Conservation (phyloP, 306 rosid species). For the Hylodesmum podocarpum region DNA sequence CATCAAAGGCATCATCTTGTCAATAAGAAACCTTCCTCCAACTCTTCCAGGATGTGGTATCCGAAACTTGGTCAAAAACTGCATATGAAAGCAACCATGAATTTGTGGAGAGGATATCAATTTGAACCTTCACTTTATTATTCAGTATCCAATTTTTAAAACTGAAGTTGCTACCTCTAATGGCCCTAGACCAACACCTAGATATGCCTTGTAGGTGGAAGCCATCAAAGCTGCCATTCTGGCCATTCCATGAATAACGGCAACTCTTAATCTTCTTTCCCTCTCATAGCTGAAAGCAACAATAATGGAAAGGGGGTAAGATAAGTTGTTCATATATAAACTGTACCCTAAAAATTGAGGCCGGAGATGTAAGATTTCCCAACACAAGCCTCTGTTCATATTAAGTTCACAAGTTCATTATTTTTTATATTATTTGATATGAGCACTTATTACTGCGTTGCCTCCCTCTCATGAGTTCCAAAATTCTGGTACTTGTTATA, state of each 20-base stretch:
- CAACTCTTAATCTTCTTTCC: constrained; percentile 76
- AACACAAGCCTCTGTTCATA: background rate
- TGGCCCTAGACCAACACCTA: constrained; percentile 96
- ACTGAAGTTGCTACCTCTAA: constrained; percentile 57
- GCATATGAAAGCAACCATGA: constrained; percentile 28
- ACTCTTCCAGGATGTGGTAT: constrained; percentile 97
- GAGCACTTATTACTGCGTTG: background rate
- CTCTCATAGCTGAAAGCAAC: constrained; percentile 63
- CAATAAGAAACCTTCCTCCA: constrained; percentile 85
- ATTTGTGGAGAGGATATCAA: background rate
- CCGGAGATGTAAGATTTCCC: background rate
- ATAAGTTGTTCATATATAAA: too few relatives aligned
- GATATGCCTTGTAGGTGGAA: constrained; percentile 84
- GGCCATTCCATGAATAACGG: constrained; percentile 90
- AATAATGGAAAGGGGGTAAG: background rate
- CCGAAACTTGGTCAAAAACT: constrained; percentile 87
- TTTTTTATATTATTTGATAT: background rate
- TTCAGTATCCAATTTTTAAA: background rate
- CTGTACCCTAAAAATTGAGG: too few relatives aligned
- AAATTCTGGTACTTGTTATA: background rate
- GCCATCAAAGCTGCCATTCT: constrained; percentile 99
- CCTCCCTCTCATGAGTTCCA: background rate
- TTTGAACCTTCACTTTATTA: constrained; percentile 14
- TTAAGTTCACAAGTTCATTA: background rate
- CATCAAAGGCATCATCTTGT: constrained; percentile 85